Conservation (phyloP, 371 early-diverging fungal genomes). For the Mucor circinelloides region DNA sequence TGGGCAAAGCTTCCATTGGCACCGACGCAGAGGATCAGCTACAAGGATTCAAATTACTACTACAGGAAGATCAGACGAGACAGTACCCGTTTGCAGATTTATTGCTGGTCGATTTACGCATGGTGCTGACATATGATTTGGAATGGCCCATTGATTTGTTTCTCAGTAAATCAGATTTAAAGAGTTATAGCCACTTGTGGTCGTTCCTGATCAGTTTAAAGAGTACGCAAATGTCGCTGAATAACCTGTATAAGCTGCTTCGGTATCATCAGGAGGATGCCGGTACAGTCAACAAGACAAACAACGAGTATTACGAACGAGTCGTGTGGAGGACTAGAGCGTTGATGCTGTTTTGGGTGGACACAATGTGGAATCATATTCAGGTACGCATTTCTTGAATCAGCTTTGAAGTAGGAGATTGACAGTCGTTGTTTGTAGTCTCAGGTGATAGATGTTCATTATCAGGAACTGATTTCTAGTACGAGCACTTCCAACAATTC, state of each 20-base stretch:
- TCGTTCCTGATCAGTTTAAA: constrained; percentile 61
- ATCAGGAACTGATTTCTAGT: constrained; percentile 24
- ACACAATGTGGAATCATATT: constrained; percentile 75
- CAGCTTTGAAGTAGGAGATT: not conserved
- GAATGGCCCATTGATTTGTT: constrained; percentile 82
- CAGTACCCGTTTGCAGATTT: constrained; percentile 52
- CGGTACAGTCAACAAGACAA: not conserved
- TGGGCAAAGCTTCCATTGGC: constrained; percentile 49
- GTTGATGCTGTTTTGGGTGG: constrained; percentile 74
- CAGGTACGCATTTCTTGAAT: constrained; percentile 52
- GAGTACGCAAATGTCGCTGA: constrained; percentile 45
- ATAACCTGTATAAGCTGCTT: constrained; percentile 27
- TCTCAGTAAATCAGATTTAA: constrained; percentile 60
- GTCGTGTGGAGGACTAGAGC: constrained; percentile 58
- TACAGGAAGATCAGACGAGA: constrained; percentile 13
- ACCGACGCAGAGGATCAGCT: constrained; percentile 38
- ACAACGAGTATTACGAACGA: constrained; percentile 27
- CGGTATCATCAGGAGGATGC: constrained; percentile 10
- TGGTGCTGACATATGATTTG: constrained; percentile 62
- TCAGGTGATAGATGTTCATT: constrained; percentile 63
- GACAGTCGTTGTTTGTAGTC: constrained; percentile 35
- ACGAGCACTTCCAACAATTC: constrained; percentile 12
- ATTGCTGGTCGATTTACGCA: constrained; percentile 49
- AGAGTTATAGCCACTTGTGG: constrained; percentile 62
- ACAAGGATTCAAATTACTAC: constrained; percentile 29